Evolutionary conservation across 2,329 filamentous ascomycete species (phyloP).

Genomic region (Mollisia scopiformis): DNA sequence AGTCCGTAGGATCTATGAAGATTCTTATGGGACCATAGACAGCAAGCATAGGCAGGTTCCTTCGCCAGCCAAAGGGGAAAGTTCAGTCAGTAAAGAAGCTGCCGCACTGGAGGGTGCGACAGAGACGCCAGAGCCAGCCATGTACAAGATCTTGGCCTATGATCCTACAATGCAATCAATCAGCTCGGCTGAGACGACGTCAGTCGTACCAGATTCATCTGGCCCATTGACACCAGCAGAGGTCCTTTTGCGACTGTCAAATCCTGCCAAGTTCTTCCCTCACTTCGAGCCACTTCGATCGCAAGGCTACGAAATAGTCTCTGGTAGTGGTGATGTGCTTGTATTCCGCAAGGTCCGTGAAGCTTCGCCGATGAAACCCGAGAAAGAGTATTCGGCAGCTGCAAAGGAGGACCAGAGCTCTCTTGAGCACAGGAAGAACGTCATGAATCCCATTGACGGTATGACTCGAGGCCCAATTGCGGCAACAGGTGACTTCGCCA

Average conservation of each 20-base stretch:
- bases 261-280: conserved; percentile 67
- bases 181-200: conserved; percentile 62
- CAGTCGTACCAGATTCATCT: conserved; percentile 52
- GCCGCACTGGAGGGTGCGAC: not conserved
- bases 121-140: conserved; percentile 24
- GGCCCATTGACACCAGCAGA: conserved; percentile 59
- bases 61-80: not conserved
- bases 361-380: conserved; percentile 17
- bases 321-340: conserved; percentile 64
- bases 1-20: conserved; percentile 46
- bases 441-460: conserved; percentile 58
- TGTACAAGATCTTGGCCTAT: conserved; percentile 70
- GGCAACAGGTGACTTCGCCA: conserved; percentile 61
- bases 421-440: conserved; percentile 5
- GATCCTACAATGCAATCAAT: conserved; percentile 61
- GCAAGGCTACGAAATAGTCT: conserved; percentile 69
- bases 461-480: conserved; percentile 38
- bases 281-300: conserved; percentile 61
- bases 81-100: not conserved
- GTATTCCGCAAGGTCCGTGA: conserved; percentile 65
- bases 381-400: conserved; percentile 46
- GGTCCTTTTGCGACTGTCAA: conserved; percentile 60
- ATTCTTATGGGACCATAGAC: conserved; percentile 43
- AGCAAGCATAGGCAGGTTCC: conserved; percentile 33
- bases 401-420: conserved; percentile 17